Percentiles rank a stretch among this genome's conserved stretches.
Evolutionary conservation across 2,329 filamentous ascomycete species (phyloP).

Genomic region (Chrysoporthe austroafricana): DNA sequence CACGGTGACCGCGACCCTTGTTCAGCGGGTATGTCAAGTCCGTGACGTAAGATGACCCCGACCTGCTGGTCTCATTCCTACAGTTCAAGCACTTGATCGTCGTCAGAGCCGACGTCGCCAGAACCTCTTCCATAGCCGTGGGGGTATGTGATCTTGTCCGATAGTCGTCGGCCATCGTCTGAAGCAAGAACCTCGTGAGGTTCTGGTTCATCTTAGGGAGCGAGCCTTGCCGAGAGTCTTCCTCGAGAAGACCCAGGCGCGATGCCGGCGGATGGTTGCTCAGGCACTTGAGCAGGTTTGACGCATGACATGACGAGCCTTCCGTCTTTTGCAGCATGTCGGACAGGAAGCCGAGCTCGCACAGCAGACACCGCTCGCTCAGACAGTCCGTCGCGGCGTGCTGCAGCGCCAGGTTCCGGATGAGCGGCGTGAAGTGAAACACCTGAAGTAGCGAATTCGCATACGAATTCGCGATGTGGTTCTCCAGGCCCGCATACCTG

Average conservation of each 20-base stretch:
- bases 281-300: constrained; percentile 89
- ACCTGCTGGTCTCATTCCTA: constrained; percentile 80
- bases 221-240: constrained; percentile 73
- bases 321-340: constrained; percentile 98
- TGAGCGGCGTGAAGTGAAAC: constrained; percentile 84
- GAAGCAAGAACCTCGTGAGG: constrained; percentile 82
- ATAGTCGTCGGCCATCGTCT: constrained; percentile 79
- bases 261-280: constrained; percentile 79
- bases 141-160: constrained; percentile 66
- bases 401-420: constrained; percentile 85
- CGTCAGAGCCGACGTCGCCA: constrained; percentile 72
- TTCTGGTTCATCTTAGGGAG: constrained; percentile 84
- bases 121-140: constrained; percentile 72
- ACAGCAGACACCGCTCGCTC: constrained; percentile 82
- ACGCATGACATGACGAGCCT: constrained; percentile 93
- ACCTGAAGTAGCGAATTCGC: constrained; percentile 91
- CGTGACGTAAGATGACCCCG: constrained; percentile 79
- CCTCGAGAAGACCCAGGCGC: constrained; percentile 81
- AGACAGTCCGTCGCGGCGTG: constrained; percentile 87
- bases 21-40: constrained; percentile 79
- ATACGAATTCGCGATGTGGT: constrained; percentile 95
- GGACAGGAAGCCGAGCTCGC: constrained; percentile 92
- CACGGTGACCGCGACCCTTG: constrained; percentile 52
- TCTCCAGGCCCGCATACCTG: constrained; percentile 87
- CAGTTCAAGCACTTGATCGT: constrained; percentile 86